Percentiles rank a stretch among this genome's conserved stretches.
These are phyloP conservation scores for Huntiella bhutanensis DNA, from an alignment of 2,329 filamentous ascomycete genomes.

Conservation along the genomic window DNA sequence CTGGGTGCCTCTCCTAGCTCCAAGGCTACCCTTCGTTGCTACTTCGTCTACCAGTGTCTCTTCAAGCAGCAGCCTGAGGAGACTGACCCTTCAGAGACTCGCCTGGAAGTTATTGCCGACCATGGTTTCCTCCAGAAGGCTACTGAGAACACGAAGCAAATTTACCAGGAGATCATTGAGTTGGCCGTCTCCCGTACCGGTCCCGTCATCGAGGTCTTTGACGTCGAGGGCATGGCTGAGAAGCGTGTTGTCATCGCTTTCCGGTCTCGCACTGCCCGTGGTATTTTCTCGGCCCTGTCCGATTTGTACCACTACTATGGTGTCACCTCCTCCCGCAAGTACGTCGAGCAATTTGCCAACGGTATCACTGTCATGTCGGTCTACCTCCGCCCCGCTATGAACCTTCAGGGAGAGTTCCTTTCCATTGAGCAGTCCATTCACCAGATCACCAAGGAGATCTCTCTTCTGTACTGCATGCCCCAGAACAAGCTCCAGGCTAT, in stretches of 20 bases:
- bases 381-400: slow-evolving; percentile 60
- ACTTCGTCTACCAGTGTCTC: slow-evolving; percentile 95
- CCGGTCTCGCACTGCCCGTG: slow-evolving; percentile 77
- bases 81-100: slow-evolving; percentile 60
- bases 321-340: slow-evolving; percentile 87
- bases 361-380: slow-evolving; percentile 94
- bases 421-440: slow-evolving; percentile 88
- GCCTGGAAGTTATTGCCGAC: slow-evolving; percentile 81
- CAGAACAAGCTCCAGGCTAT: slow-evolving; percentile 89
- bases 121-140: slow-evolving; percentile 90
- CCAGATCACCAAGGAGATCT: slow-evolving; percentile 98
- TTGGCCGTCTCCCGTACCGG: slow-evolving; percentile 69
- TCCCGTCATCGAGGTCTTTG: slow-evolving; percentile 93
- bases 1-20: slow-evolving; percentile 48
- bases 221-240: slow-evolving; percentile 78
- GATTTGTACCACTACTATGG: slow-evolving; percentile 99
- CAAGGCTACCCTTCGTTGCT: slow-evolving; percentile 78
- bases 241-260: slow-evolving; percentile 91
- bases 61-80: slow-evolving; percentile 59
- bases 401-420: slow-evolving; percentile 40
- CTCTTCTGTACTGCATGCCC: slow-evolving; percentile 89
- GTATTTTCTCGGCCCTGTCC: slow-evolving; percentile 85
- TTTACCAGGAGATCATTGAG: slow-evolving; percentile 88
- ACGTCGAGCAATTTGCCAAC: slow-evolving; percentile 97
- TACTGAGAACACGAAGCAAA: slow-evolving; percentile 82